A percentile compares a stretch with the other conserved stretches of the same genome.
phyloP scores from a whole-genome alignment of 352 stramenopile species.

The Globisporangium cederbergense region DNA sequence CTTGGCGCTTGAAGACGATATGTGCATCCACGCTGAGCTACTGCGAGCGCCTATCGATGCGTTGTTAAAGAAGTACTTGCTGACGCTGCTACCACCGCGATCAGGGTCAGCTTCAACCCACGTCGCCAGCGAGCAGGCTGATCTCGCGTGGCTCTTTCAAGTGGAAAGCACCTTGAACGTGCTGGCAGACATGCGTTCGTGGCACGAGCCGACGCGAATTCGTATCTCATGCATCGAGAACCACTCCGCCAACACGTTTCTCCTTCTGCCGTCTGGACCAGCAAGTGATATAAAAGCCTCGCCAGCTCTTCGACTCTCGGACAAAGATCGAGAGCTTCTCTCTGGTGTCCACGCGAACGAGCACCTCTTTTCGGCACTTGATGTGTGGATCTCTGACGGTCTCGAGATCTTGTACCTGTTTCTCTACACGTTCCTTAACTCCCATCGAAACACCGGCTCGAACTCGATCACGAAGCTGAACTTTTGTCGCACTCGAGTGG shows the following conservation, averaged over 20 bases:
- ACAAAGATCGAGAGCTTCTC: conserved; percentile 18
- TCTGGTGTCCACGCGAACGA: conserved; percentile 12
- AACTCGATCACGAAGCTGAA: conserved; percentile 14
- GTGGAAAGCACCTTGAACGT: conserved; percentile 17
- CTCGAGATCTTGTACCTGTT: conserved; percentile 21
- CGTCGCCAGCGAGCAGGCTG: not conserved
- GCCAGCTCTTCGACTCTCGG: conserved; percentile 8
- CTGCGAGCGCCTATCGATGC: not conserved
- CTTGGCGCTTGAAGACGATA: conserved; percentile 13
- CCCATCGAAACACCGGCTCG: conserved; percentile 12
- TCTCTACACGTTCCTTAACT: conserved; percentile 19
- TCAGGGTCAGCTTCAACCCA: not conserved
- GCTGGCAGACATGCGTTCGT: conserved; percentile 16
- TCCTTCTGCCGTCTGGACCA: not conserved
- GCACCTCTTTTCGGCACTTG: conserved; percentile 1
- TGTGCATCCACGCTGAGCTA: not conserved
- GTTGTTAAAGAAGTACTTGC: not conserved
- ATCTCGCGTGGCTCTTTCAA: conserved; percentile 11
- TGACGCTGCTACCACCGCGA: not conserved
- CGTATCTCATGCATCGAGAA: conserved; percentile 16
- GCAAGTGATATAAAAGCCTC: not conserved
- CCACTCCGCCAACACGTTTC: conserved; percentile 5
- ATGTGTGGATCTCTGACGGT: conserved; percentile 12
- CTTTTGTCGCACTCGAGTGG: conserved; percentile 14
- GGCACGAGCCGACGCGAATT: conserved; percentile 16